Base-by-base conservation (phyloP, 345 rosid species). In the Chamaenerion angustifolium region DNA sequence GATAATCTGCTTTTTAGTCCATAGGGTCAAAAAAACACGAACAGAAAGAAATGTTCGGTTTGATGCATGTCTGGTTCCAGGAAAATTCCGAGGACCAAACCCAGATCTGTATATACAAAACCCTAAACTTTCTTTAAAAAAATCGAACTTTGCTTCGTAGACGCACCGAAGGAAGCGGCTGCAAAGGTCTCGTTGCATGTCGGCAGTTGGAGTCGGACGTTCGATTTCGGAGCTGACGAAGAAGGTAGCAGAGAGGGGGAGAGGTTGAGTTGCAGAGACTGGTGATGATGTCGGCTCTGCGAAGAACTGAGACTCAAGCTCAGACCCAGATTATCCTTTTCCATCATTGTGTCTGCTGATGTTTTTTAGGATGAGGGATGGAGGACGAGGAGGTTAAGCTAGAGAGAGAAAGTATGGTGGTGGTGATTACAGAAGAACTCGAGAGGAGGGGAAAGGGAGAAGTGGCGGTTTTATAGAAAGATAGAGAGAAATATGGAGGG, bases 271-370 rank as follows among this genome's bases (percentile, higher is more conserved):
- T 83, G 85, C 23, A 60, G 57, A 55, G 76, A 51, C 21, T 45
- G 56, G 4, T 42, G 63, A 9, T 52, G 63, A 4, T 12, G 49
- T 12, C 35, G 42, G 12, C 64, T 64, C 53, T 71, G 74, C 16
- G 82, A 74, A 40, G 65, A 71, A 56, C 72, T 80, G 71, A 81
- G 69, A 66, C 94, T 65, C 25, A 86, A 58, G 64, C 88, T 79
- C 68, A 90, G 63, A 57, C 98, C 89, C 69, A 90, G 69, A 63
- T 81, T 95, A 41, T 83, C 88, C 60, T 81, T 85, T 49, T 66
- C 92, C 44, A 65, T 56, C 88, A 79, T 75, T 75, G 64, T 73
- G 37, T 48, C 58, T 40, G 13, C 10, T 15, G 11, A 5, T 23
- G 6, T 10, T 11, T n/a, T 44, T n/a, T 1, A 4, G 8, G 9